Conservation (phyloP, 1,284 basidiomycete species). For the Ganoderma resinaceum region DNA sequence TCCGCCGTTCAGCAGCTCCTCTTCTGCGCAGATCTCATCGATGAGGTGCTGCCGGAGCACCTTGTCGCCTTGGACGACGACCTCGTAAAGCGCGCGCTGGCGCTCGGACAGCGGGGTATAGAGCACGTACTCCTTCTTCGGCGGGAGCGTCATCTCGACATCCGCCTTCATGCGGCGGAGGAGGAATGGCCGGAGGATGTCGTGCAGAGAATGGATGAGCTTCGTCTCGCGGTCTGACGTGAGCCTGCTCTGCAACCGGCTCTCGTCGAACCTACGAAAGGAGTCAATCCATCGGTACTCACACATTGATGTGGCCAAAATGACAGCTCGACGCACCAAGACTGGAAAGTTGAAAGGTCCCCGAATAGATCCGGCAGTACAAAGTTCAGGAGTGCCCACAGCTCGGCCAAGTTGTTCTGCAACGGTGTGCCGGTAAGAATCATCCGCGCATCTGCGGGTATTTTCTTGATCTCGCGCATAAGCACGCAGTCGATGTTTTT, state of each 20-base stretch:
- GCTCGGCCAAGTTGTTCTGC: conserved; percentile 92
- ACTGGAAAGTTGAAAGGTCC: conserved; percentile 89
- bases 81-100: conserved; percentile 88
- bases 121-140: conserved; percentile 95
- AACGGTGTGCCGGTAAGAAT: conserved; percentile 94
- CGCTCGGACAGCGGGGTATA: conserved; percentile 88
- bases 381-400: conserved; percentile 97
- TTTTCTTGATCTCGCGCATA: conserved; percentile 91
- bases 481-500: conserved; percentile 94
- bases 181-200: conserved; percentile 95
- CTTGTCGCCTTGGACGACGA: conserved; percentile 68
- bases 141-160: conserved; percentile 84
- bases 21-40: conserved; percentile 33
- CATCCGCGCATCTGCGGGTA: conserved; percentile 86
- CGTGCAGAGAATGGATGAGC: conserved; percentile 86
- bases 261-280: conserved; percentile 71
- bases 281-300: neutral
- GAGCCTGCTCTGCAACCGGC: conserved; percentile 64
- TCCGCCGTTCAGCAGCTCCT: conserved; percentile 33
- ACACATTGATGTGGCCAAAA: neutral
- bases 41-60: conserved; percentile 70
- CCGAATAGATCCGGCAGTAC: conserved; percentile 93
- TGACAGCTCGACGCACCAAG: conserved; percentile 65
- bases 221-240: conserved; percentile 65
- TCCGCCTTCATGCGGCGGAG: conserved; percentile 92